These are phyloP conservation scores for Acrocalymma vagum DNA, from an alignment of 2,329 filamentous ascomycete genomes.

Conservation along the genomic window DNA sequence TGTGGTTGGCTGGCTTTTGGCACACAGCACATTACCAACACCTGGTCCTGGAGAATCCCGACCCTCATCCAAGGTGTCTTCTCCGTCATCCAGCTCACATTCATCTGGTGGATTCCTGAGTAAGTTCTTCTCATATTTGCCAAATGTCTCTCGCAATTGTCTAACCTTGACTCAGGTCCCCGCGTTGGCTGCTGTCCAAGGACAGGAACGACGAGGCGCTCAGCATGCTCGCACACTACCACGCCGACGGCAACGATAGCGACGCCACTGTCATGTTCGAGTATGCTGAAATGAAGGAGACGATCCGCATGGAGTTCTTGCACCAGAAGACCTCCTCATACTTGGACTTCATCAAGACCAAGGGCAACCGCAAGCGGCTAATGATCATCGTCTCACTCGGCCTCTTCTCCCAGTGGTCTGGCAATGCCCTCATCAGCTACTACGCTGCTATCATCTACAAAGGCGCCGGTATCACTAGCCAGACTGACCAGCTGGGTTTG, in stretches of 20 bases:
- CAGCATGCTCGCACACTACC: constrained; percentile 67
- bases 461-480: constrained; percentile 66
- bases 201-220: constrained; percentile 70
- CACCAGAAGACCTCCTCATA: constrained; percentile 61
- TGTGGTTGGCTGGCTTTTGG: constrained; percentile 66
- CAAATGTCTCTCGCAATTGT: too few species aligned
- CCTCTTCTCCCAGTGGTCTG: constrained; percentile 73
- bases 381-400: constrained; percentile 70
- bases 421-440: constrained; percentile 72
- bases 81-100: constrained; percentile 64
- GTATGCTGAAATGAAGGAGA: constrained; percentile 72
- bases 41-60: constrained; percentile 62
- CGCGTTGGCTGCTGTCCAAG: constrained; percentile 70
- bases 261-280: constrained; percentile 72
- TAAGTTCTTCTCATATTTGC: constrained; percentile 62
- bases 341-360: constrained; percentile 68
- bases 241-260: constrained; percentile 66
- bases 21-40: constrained; percentile 46
- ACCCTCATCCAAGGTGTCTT: constrained; percentile 61
- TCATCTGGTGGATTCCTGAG: constrained; percentile 71
- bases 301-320: constrained; percentile 65
- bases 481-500: constrained; percentile 44
- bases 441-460: constrained; percentile 71
- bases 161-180: constrained; percentile 16
- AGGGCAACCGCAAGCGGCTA: constrained; percentile 71